Evolutionary conservation across 2,329 filamentous ascomycete genomes (phyloP), one percentile per base, ranked within the genome.

Genomic region (Hymenoscyphus fructigenus): DNA sequence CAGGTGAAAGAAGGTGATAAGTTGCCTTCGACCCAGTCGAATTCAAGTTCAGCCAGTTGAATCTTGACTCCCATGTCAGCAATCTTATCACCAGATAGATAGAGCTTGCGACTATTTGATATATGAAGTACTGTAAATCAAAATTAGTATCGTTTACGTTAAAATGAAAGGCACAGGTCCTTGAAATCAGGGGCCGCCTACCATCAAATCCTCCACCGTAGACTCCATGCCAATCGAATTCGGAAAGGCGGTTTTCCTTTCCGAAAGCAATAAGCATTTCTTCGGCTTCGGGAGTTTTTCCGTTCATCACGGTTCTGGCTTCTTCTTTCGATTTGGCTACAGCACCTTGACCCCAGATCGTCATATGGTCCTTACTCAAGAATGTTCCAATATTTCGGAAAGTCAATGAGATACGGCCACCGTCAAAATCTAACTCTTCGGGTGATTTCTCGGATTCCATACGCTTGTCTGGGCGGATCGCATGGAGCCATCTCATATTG

Each of bases 321-420:
- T 81, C 78, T 0, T 82, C 81, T 28, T 82, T 81, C 0, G 80
- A 82, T 78, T 97, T 96, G 6, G 80, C 81, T 0, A 84, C 86
- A 0, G 93, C 94, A 2, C 95, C 95, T 77, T 97, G 93, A 15
- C 95, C 95, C 94, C 93, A 98, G 62, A 99, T 96, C 2, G 79
- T 79, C 34, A 81, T 81, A 47, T 85, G 82, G n/a, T 86, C 81
- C 3, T 81, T 79, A 70, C 89, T 82, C 56, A 97, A 78, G 74
- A 92, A 98, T 0, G 95, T 99, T 1, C 88, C 92, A 68, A 99
- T 97, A 28, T 87, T 83, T 56, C 95, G 85, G 76, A 99, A 98
- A 0, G 95, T 99, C 41, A 99, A 82, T 58, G 91, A 96, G 75
- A 99, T 97, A 57, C 95, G 90, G 57, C 88, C 87, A 6, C 93